Evolutionary conservation across 306 rosid genomes (phyloP), one percentile per base, ranked within the genome.

Genomic region (Senna siamea): DNA sequence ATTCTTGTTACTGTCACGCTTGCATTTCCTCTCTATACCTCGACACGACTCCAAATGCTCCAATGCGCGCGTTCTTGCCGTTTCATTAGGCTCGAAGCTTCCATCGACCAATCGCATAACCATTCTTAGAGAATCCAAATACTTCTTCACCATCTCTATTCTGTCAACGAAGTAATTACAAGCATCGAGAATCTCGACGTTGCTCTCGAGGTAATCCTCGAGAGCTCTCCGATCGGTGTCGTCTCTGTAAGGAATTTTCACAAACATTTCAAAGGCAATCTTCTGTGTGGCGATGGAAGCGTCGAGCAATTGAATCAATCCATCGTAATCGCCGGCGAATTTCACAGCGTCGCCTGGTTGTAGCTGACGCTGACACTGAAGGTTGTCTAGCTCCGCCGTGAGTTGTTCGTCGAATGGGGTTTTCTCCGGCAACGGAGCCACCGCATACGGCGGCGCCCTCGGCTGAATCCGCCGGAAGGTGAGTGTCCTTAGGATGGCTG

Each of bases 251-350:
- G 72, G 43, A 41, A 74, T 3, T 2, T 77, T 74, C 53, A 11
- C 35, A 12, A 85, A 59, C 4, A 76, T 74, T 47, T 67, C 65
- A n/a, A 83, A 46, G 37, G 85, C 74, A 47, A 66, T 66, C 64
- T 82, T 85, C 41, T 85, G 89, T 19, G 85, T 74, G 41, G 74
- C 65, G 74, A 82, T 74, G 61, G 85, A 54, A 53, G 81, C 77
- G 72, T 85, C 83, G 75, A 85, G 81, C 8, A 71, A 70, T 17
- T 48, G 85, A 66, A 30, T 34, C 73, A 85, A 38, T 18, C 64
- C 73, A 63, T 66, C 78, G 37, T 68, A 32, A n/a, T 17, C 22
- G 9, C 59, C 38, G 61, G n/a, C n/a, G n/a, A n/a, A n/a, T n/a
- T n/a, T n/a, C n/a, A n/a, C n/a, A n/a, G n/a, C n/a, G n/a, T n/a